These are phyloP conservation scores for Schizochytrium sp. DNA, from an alignment of 108 stramenopile genomes.

Conservation along the genomic window DNA sequence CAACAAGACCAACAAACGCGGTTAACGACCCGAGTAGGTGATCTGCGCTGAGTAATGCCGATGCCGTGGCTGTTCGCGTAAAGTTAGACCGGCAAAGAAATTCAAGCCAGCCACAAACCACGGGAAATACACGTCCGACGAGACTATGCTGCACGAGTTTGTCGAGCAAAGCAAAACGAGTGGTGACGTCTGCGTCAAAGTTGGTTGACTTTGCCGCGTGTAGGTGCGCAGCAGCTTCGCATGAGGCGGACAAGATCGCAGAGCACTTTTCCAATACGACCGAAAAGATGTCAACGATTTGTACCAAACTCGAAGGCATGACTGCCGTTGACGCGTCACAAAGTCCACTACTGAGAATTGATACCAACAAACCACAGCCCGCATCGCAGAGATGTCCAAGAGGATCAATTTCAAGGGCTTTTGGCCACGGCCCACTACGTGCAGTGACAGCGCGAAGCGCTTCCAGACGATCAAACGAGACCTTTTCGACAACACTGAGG, in stretches of 20 bases:
- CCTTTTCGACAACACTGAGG: background rate
- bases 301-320: background rate
- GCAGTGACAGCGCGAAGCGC: background rate
- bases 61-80: background rate
- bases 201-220: background rate
- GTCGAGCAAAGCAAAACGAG: background rate
- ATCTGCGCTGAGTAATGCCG: background rate
- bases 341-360: background rate
- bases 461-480: background rate
- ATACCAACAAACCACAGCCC: background rate
- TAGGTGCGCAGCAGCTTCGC: background rate
- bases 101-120: background rate
- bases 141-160: background rate
- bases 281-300: background rate
- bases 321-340: background rate
- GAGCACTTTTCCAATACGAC: background rate
- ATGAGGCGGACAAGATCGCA: background rate
- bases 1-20: background rate
- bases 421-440: background rate
- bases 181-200: background rate
- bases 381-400: background rate
- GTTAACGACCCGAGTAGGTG: background rate
- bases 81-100: background rate
- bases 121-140: background rate
- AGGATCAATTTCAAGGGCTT: background rate